Base-by-base conservation (phyloP, 1,284 basidiomycete species). In the Phenoliferia sp. region DNA sequence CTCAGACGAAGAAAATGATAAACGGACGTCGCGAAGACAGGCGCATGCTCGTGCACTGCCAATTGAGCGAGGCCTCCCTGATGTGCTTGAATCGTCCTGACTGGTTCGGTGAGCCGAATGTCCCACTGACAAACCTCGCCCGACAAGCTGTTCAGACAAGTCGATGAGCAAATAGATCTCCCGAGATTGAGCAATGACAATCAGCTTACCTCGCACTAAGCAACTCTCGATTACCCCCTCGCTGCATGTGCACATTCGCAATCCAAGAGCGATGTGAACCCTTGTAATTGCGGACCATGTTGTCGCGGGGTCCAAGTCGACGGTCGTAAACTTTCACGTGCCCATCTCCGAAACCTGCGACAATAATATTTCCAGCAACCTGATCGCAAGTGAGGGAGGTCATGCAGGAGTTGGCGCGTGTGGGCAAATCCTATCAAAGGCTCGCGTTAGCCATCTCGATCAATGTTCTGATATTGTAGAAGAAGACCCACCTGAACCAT, bases 81-180 rank as follows among this genome's bases (percentile, higher is more conserved):
- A 75, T 89, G 86, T 50, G 87, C 79, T 34, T 88, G 84, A 82
- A 90, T 88, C 56, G 85, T 85, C 65, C 87, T 83, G 12, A 87
- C 76, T 12, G 90, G 84, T 44, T 88, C 85, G 3, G 86, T 80
- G 6, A 85, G 84, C 64, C 96, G 87, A 50, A 92, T 83, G 78
- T 99, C 96, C 90, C 94, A 99, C 36, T 98, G 80, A 72, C 90
- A 88, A 54, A 97, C 88, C 74, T 93, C 88, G 1, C 96, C 96
- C 76, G 92, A 90, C 78, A 92, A 81, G 76, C 94, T 97, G 68
- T 61, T 33, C 17, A 31, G 48, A 17, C 22, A 29, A 29, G 67
- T 58, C 48, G 9, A 28, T 55, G 48, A 55, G 66, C n/a, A n/a
- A n/a, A n/a, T n/a, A n/a, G n/a, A n/a, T n/a, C n/a, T 26, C 16